Evolutionary conservation across 805 yeast genomes (phyloP), one percentile per base, ranked within the genome.

Genomic region (Millerozyma acaciae): DNA sequence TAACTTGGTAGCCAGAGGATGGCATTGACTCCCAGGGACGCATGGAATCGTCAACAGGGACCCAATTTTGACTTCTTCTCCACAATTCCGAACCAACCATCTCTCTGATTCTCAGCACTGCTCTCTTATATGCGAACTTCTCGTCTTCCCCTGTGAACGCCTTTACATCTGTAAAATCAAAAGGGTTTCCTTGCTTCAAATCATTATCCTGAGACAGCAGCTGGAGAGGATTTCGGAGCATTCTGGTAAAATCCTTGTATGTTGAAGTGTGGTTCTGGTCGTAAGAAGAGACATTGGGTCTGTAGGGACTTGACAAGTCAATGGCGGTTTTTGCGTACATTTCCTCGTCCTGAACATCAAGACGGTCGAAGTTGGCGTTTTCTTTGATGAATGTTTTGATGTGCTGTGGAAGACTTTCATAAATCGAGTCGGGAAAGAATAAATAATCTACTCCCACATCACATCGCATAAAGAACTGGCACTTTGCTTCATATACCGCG

Each of bases 131-230:
- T 3, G 89, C 87, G 56, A 81, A 81, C 57, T 70, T 70, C 49
- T 82, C 89, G 54, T 81, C 89, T 45, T 82, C 86, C 16, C 89
- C 89, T 0, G 87, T 81, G 45, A 81, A 82, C 7, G 78, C 76
- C 8, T 64, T 60, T 13, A 69, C 51, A 32, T 77, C 66, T 9
- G 70, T 62, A 43, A 66, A 76, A 44, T 76, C 40, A 21, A 32
- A 12, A 4, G 25, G 29, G 9, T 23, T 21, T 7, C 14, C 28
- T n/a, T 14, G 24, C 26, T 25, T 38, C 35, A 16, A 9, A 9
- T 34, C 35, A 21, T 29, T 28, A 10, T 16, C 30, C 14, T 21
- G 14, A 9, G 18, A 27, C 6, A 34, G 16, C n/a, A n/a, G n/a
- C n/a, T n/a, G n/a, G n/a, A n/a, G n/a, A n/a, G n/a, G n/a, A 6